Base-by-base conservation (phyloP, 2,329 filamentous ascomycete genomes). In the Rhynchosporium agropyri region DNA sequence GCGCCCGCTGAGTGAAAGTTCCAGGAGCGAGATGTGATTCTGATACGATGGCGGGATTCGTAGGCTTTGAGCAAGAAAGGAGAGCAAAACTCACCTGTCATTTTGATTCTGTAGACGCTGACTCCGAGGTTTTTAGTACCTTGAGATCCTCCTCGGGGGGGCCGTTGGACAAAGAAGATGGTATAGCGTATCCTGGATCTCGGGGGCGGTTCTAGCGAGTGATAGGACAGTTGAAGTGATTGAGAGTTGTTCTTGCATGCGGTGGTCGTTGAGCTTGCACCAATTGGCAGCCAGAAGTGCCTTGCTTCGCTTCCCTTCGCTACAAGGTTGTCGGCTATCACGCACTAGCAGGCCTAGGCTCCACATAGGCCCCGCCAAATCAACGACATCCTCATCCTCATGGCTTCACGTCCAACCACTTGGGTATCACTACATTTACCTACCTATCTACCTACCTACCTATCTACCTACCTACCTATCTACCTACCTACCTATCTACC, bases 21-120 rank as follows among this genome's bases (percentile, higher is more conserved):
- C 31, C n/a, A n/a, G 45, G 54, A 15, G 20, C 20, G 20, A 20
- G 20, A 20, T 20, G 20, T 20, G 20, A 20, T 20, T 20, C 20
- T 20, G 20, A 57, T 46, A 58, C 45, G 28, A 57, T 33, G 53
- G 42, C 60, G 60, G 58, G 42, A 43, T 26, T 51, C 42, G 15
- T 40, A 50, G 20, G 20, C n/a, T 40, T 49, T 45, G 38, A 57
- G 42, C 31, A 36, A 53, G 46, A 54, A 28, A 20, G 33, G 48
- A 43, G 20, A 58, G 56, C 29, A n/a, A 40, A 20, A 46, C 48
- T 49, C 67, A 63, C 70, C 69, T 69, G 58, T 70, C 70, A 71
- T 63, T 66, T 67, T 46, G 65, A 38, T 56, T 64, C 71, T 70
- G 70, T 72, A 70, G 67, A 68, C 70, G 70, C 68, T 67, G 64